A percentile compares a stretch with the other conserved stretches of the same genome.
These are phyloP conservation scores for Yamadazyma sp. DNA, from an alignment of 1,139 yeast genomes.

Conservation along the genomic window DNA sequence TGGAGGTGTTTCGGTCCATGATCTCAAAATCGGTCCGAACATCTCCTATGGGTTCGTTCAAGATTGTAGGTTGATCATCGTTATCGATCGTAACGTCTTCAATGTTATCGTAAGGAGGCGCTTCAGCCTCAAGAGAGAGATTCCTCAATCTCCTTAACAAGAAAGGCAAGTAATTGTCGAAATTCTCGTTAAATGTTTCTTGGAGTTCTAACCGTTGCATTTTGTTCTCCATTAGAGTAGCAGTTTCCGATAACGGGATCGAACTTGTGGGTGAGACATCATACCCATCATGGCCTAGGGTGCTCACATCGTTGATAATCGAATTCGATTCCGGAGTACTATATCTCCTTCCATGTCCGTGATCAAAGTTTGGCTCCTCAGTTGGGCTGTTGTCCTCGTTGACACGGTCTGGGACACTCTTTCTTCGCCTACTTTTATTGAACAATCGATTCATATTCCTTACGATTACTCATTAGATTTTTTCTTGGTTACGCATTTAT, in stretches of 20 bases:
- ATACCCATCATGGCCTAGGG: not conserved
- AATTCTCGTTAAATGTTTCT: slow-evolving; percentile 36
- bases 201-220: slow-evolving; percentile 34
- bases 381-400: not conserved
- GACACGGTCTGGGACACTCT: not conserved
- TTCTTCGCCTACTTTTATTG: slow-evolving; percentile 1
- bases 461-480: not conserved
- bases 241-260: slow-evolving; percentile 25
- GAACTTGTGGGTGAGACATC: slow-evolving; percentile 14
- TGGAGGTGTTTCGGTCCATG: slow-evolving; percentile 17
- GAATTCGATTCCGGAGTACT: slow-evolving; percentile 2
- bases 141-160: slow-evolving; percentile 29
- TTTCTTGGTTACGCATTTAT: too few relatives aligned
- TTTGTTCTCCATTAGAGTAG: slow-evolving; percentile 22
- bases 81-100: slow-evolving; percentile 10
- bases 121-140: slow-evolving; percentile 7
- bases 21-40: slow-evolving; percentile 11
- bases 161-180: slow-evolving; percentile 39
- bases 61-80: slow-evolving; percentile 26
- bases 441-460: slow-evolving; percentile 1
- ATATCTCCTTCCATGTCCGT: not conserved
- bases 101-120: slow-evolving; percentile 6
- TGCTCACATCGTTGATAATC: not conserved
- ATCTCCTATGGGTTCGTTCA: slow-evolving; percentile 18
- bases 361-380: not conserved